phyloP scores from a whole-genome alignment of 2,329 filamentous ascomycete genomes.

The Nothopassalora personata region DNA sequence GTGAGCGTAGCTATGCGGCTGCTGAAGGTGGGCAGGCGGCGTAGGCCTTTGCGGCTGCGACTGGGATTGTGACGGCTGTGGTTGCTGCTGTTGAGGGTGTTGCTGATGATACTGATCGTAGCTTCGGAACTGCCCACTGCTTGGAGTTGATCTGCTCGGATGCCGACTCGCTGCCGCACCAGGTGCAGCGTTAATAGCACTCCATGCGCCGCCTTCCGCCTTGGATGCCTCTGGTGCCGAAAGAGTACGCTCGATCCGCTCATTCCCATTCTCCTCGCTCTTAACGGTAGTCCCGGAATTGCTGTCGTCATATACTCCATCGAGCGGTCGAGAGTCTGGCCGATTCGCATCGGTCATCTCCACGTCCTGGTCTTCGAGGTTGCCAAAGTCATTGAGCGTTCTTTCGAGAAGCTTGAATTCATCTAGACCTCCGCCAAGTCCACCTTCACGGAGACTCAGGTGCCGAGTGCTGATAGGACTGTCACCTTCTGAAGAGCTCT shows the following conservation, averaged over 20 bases:
- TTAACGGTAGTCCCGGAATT: conserved; percentile 29
- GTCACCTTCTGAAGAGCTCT: conserved; percentile 28
- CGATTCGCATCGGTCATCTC: conserved; percentile 33
- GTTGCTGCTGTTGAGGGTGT: conserved; percentile 8
- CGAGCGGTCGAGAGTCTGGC: conserved; percentile 17
- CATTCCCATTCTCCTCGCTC: conserved; percentile 28
- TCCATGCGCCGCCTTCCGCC: conserved; percentile 34
- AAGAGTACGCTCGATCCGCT: conserved; percentile 11
- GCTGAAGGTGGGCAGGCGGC: conserved; percentile 5
- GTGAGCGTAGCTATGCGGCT: conserved; percentile 11
- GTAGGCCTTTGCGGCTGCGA: not conserved
- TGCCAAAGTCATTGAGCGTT: conserved; percentile 33
- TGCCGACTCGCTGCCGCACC: conserved; percentile 24
- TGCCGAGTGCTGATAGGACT: conserved; percentile 27
- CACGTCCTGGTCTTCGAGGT: conserved; percentile 33
- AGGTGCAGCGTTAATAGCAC: conserved; percentile 34
- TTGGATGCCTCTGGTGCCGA: conserved; percentile 17
- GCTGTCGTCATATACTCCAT: conserved; percentile 28
- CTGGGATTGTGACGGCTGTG: conserved; percentile 12
- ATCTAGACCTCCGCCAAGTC: conserved; percentile 48
- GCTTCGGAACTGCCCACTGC: conserved; percentile 25
- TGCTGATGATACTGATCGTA: conserved; percentile 26
- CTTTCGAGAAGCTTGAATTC: conserved; percentile 47
- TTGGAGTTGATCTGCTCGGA: conserved; percentile 19
- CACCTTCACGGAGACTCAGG: conserved; percentile 31